phyloP scores from a whole-genome alignment of 75 land plant genomes.

The Selaginella moellendorffii region DNA sequence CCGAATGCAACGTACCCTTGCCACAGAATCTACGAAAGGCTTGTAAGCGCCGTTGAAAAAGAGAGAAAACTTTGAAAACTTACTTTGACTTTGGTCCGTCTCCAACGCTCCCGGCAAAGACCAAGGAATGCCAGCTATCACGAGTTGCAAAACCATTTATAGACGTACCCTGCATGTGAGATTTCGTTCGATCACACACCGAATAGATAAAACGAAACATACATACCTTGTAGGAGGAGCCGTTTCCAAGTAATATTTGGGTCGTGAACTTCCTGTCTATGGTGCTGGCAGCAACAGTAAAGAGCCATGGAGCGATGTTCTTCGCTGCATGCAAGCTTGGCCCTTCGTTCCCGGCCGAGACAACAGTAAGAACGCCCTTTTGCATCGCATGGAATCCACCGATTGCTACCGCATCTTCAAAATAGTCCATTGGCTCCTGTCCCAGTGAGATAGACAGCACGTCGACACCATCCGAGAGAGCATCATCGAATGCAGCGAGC shows the following conservation, averaged over 20 bases:
- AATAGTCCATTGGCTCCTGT: neutral
- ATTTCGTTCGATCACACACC: neutral
- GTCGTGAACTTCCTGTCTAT: neutral
- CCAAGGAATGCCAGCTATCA: neutral
- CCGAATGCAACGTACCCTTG: neutral
- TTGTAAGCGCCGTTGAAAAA: too few species aligned
- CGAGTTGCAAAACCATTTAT: neutral
- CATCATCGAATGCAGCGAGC: slow-evolving; percentile 4
- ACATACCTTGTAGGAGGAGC: slow-evolving; percentile 9
- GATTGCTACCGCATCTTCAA: neutral
- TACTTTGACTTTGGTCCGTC: neutral
- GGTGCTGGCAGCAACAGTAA: slow-evolving; percentile 1
- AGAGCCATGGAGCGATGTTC: slow-evolving; percentile 3
- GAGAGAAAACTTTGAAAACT: neutral
- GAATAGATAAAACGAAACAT: neutral
- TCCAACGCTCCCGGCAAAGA: neutral
- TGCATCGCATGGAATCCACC: slow-evolving; percentile 6
- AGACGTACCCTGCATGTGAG: neutral
- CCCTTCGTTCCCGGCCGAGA: slow-evolving; percentile 3
- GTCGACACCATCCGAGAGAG: slow-evolving; percentile 2
- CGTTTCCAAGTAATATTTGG: neutral
- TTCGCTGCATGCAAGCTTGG: neutral
- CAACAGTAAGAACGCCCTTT: neutral
- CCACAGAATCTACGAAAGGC: neutral
- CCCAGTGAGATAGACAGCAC: neutral